phyloP scores from a whole-genome alignment of 176 grass and related monocot genomes.

The Lolium perenne region DNA sequence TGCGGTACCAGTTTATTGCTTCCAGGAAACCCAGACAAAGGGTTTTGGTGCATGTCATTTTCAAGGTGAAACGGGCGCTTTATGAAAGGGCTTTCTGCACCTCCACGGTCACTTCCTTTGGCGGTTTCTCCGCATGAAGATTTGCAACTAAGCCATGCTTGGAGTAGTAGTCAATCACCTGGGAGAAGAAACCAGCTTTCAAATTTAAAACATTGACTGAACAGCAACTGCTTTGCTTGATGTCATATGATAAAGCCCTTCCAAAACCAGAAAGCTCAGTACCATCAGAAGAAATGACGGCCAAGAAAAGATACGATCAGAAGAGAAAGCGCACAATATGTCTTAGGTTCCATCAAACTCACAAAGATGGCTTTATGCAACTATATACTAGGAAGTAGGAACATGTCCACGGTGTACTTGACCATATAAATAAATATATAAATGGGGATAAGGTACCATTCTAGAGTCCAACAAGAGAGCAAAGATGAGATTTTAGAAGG shows the following conservation, averaged over 20 bases:
- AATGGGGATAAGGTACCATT: neutral
- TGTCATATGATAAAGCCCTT: slow-evolving; percentile 6
- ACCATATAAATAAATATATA: neutral
- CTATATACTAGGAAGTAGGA: neutral
- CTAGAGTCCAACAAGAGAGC: neutral
- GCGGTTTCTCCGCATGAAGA: slow-evolving; percentile 81
- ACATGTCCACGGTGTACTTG: neutral
- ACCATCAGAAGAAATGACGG: neutral
- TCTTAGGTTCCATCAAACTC: neutral
- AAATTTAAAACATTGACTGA: slow-evolving; percentile 27
- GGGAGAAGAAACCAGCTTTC: slow-evolving; percentile 18
- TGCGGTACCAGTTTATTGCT: slow-evolving; percentile 47
- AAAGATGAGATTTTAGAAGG: no score
- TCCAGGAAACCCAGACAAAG: slow-evolving; percentile 35
- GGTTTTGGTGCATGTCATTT: slow-evolving; percentile 41
- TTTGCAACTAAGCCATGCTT: slow-evolving; percentile 79
- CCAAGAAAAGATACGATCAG: neutral
- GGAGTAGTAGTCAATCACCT: slow-evolving; percentile 92
- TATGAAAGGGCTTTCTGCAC: slow-evolving; percentile 81
- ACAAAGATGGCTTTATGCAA: neutral
- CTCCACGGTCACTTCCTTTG: slow-evolving; percentile 72
- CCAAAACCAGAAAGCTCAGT: neutral
- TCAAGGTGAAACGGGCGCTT: slow-evolving; percentile 29
- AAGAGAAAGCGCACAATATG: neutral
- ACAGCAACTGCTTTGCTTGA: neutral